A percentile compares a stretch with the other conserved stretches of the same genome.
phyloP scores from a whole-genome alignment of 345 rosid species.

The Brassica rapa region DNA sequence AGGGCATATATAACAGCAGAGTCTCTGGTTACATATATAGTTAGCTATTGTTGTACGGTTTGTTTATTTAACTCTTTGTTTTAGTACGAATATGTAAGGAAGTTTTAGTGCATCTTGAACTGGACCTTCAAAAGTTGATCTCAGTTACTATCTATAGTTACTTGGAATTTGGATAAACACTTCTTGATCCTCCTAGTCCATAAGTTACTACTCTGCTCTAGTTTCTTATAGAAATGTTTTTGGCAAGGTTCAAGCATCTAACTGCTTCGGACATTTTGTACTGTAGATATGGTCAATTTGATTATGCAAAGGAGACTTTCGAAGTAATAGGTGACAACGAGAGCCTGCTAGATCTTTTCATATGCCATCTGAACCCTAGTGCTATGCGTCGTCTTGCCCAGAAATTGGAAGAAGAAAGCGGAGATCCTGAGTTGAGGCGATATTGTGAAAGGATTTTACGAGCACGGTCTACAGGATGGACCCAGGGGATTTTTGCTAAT shows the following conservation, averaged over 20 bases:
- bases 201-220: neutral
- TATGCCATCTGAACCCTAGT: slow-evolving; percentile 98
- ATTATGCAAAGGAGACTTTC: slow-evolving; percentile 93
- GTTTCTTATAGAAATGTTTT: neutral
- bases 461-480: slow-evolving; percentile 95
- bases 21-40: neutral
- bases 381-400: slow-evolving; percentile 98
- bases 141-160: slow-evolving; percentile 4
- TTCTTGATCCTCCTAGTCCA: neutral
- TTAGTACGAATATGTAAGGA: slow-evolving; percentile 3
- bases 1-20: slow-evolving; percentile 6
- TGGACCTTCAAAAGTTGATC: slow-evolving; percentile 13
- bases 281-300: slow-evolving; percentile 96
- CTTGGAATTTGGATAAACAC: neutral
- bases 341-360: slow-evolving; percentile 91
- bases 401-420: slow-evolving; percentile 88
- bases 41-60: neutral
- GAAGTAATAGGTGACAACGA: slow-evolving; percentile 94
- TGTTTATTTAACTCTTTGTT: neutral
- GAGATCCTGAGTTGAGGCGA: slow-evolving; percentile 84
- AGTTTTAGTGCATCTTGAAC: slow-evolving; percentile 12
- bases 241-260: slow-evolving; percentile 15
- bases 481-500: slow-evolving; percentile 98
- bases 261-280: slow-evolving; percentile 16
- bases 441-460: slow-evolving; percentile 93